Percentiles rank a stretch among this genome's conserved stretches.
Conservation (phyloP, 2,329 filamentous ascomycete species). For the Colletotrichum incanum region DNA sequence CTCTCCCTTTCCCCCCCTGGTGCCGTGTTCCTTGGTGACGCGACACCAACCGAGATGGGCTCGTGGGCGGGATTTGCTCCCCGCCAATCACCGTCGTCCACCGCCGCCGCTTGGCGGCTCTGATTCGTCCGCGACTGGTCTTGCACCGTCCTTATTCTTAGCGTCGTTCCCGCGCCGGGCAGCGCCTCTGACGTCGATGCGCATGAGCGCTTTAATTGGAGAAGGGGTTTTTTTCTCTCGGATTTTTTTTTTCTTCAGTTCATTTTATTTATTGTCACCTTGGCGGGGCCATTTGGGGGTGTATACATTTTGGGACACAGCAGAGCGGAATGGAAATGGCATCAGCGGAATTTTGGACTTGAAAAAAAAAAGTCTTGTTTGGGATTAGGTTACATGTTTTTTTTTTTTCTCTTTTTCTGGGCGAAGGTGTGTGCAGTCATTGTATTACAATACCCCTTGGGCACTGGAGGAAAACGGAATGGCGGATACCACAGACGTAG, state of each 20-base stretch:
- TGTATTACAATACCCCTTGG: constrained; percentile 5
- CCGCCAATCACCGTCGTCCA: not conserved
- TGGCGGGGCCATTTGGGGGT: not conserved
- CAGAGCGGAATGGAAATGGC: constrained; percentile 22
- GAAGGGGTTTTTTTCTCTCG: not conserved
- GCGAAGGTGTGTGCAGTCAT: not conserved
- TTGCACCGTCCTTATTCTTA: not conserved
- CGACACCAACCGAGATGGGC: not conserved
- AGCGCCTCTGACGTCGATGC: constrained; percentile 36
- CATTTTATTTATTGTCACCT: not conserved
- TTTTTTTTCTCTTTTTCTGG: too few species aligned
- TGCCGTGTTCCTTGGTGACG: not conserved
- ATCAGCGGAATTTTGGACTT: not conserved
- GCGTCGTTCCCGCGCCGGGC: not conserved
- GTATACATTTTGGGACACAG: not conserved
- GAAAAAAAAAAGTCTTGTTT: not conserved
- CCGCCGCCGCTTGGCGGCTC: not conserved
- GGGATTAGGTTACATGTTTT: not conserved
- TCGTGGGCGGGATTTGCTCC: not conserved
- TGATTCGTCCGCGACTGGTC: not conserved
- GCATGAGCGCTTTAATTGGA: constrained; percentile 22
- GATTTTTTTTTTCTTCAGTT: not conserved
- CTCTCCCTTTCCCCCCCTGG: too few species aligned
- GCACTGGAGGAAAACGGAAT: not conserved
- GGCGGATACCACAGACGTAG: constrained; percentile 16